These are phyloP conservation scores for Boletus coccyginus DNA, from an alignment of 768 basidiomycete genomes.

Conservation along the genomic window DNA sequence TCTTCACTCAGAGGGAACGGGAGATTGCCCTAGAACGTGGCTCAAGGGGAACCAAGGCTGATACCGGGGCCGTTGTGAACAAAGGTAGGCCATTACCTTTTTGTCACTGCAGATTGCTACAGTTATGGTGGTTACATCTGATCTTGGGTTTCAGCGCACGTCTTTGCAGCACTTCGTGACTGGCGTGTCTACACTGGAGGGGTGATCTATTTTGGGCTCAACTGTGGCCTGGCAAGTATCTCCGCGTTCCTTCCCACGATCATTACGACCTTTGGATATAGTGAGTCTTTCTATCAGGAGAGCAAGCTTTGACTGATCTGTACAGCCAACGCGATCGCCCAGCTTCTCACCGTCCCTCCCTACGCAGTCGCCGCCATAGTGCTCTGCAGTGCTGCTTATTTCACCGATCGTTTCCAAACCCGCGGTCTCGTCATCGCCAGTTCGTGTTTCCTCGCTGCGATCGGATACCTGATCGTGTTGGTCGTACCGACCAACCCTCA, in stretches of 20 bases:
- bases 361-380: conserved; percentile 70
- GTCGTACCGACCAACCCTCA: conserved; percentile 51
- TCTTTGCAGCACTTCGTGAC: conserved; percentile 61
- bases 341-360: conserved; percentile 78
- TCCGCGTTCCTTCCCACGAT: conserved; percentile 85
- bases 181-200: conserved; percentile 71
- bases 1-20: conserved; percentile 50
- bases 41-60: conserved; percentile 63
- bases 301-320: not conserved
- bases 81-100: conserved; percentile 40
- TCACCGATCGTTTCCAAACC: conserved; percentile 64
- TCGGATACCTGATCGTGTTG: conserved; percentile 62
- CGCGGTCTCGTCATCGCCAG: conserved; percentile 43
- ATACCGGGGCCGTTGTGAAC: conserved; percentile 61
- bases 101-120: not conserved
- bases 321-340: conserved; percentile 60
- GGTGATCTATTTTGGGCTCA: conserved; percentile 75
- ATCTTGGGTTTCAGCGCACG: conserved; percentile 46
- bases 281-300: conserved; percentile 39
- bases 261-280: conserved; percentile 67
- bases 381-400: conserved; percentile 54
- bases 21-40: conserved; percentile 64
- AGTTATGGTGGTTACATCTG: not conserved
- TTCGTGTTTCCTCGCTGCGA: conserved; percentile 29
- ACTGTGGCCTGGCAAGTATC: conserved; percentile 74